Base-by-base conservation (phyloP, 164 flowering plant species). In the Pachysandra terminalis region DNA sequence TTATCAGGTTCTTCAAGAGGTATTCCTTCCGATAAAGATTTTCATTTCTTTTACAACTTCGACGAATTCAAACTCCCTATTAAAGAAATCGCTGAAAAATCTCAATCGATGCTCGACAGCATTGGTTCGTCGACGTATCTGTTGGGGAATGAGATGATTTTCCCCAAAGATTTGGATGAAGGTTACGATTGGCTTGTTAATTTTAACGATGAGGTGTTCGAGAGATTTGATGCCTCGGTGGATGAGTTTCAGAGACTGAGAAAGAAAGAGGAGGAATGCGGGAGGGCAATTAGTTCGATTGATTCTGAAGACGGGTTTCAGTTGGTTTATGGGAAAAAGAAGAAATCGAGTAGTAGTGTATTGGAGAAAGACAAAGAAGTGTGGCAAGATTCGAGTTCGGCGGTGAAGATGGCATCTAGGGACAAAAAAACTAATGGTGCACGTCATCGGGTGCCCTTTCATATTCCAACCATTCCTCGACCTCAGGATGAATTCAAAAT, bases 401-500 rank as follows among this genome's bases (percentile, higher is more conserved):
- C 51, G 14, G 91, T 85, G 73, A 84, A 83, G 71, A 85, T 86
- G 75, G 90, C 84, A n/a, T 70, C 78, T 0, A 82, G 68, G 71
- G 87, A 87, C 61, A 73, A 64, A 71, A 86, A 72, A 52, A 70
- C 70, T 3, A 26, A 21, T 23, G 81, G 74, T 19, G 64, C 68
- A 51, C 86, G 85, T 74, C 74, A 87, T 0, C 83, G 82, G 51
- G 84, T 96, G 23, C 96, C 98, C 3, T 96, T 93, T 71, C 99
- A 96, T 77, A 79, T 90, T 63, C 87, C 97, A 0, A 75, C 87
- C 0, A 90, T 95, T 63, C 78, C 74, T 45, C 81, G 81, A 73
- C 96, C 99, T 6, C 99, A 96, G 62, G 86, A 88, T 25, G 86
- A 83, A 81, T 88, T 72, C 64, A 83, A 77, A 49, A 93, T 96